A percentile compares a stretch with the other conserved stretches of the same genome.
Conservation (phyloP, 805 yeast species). For the Ogataea pini region DNA sequence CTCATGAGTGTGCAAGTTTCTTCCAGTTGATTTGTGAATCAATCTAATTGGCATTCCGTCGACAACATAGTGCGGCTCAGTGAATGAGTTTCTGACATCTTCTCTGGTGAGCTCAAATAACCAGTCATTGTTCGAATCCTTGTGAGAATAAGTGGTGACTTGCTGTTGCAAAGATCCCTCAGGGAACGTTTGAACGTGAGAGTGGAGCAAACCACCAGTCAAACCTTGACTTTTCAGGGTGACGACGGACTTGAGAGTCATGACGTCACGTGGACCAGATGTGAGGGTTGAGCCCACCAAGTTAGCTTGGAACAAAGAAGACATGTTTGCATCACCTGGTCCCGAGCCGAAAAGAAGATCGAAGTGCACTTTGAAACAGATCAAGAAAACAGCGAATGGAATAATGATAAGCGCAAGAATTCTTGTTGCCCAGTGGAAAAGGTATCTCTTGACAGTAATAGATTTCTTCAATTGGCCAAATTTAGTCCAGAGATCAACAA, state of each 20-base stretch:
- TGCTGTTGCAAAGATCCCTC: conserved; percentile 94
- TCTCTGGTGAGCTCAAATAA: conserved; percentile 60
- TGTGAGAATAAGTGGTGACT: conserved; percentile 87
- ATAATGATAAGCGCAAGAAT: conserved; percentile 59
- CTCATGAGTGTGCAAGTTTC: conserved; percentile 81
- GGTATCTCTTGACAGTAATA: conserved; percentile 50
- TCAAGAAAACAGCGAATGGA: conserved; percentile 62
- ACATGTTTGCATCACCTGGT: conserved; percentile 88
- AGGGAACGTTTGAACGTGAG: conserved; percentile 84
- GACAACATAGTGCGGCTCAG: conserved; percentile 42
- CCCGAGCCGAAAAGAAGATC: conserved; percentile 73
- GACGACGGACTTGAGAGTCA: conserved; percentile 58
- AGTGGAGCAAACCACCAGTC: conserved; percentile 77
- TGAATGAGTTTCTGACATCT: conserved; percentile 35
- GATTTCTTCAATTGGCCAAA: conserved; percentile 61
- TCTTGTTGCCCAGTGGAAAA: conserved; percentile 68
- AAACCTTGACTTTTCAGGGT: conserved; percentile 72
- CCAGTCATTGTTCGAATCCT: conserved; percentile 88
- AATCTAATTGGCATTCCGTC: conserved; percentile 72
- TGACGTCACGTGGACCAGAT: conserved; percentile 64
- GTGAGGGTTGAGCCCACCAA: conserved; percentile 65
- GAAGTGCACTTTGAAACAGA: conserved; percentile 74
- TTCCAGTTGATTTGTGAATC: conserved; percentile 66
- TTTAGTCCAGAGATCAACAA: conserved; percentile 87
- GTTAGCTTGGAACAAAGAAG: conserved; percentile 87